phyloP scores from a whole-genome alignment of 129 eudicot genomes.

The Gnaphalium uliginosum region DNA sequence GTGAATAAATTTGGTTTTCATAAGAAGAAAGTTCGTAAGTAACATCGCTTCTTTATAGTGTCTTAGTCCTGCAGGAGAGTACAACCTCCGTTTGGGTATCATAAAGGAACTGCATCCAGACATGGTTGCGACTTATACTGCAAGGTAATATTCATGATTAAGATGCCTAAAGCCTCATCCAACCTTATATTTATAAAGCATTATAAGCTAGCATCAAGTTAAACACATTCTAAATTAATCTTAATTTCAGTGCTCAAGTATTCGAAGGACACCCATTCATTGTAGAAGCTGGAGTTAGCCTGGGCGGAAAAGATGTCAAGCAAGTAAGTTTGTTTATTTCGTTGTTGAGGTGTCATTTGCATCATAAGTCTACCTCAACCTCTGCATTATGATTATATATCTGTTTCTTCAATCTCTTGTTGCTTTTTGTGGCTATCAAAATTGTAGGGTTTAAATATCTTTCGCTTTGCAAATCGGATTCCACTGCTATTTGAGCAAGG shows the following conservation, averaged over 20 bases:
- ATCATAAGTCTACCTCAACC: not conserved
- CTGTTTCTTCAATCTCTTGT: not conserved
- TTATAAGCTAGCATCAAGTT: not conserved
- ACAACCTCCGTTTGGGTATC: constrained; percentile 94
- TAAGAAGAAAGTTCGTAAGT: not conserved
- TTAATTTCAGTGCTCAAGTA: constrained; percentile 80
- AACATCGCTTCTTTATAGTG: constrained; percentile 53
- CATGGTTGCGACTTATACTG: constrained; percentile 98
- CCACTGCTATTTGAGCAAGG: constrained; percentile 99
- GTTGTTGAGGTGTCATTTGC: not conserved
- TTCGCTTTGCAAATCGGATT: constrained; percentile 97
- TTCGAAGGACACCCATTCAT: constrained; percentile 99
- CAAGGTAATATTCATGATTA: constrained; percentile 56
- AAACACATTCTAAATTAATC: constrained; percentile 18
- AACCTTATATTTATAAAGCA: constrained; percentile 11
- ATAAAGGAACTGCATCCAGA: constrained; percentile 98
- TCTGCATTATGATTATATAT: not conserved
- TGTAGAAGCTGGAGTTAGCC: constrained; percentile 98
- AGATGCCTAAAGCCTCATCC: constrained; percentile 3
- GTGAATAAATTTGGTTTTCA: constrained; percentile 11
- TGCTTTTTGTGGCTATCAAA: constrained; percentile 8
- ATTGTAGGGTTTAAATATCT: constrained; percentile 83
- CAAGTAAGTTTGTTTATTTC: constrained; percentile 56
- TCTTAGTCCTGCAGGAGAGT: constrained; percentile 99
- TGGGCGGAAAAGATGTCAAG: constrained; percentile 98